Evolutionary conservation across 306 rosid genomes (phyloP).

Genomic region (Acacia melanoxylon): DNA sequence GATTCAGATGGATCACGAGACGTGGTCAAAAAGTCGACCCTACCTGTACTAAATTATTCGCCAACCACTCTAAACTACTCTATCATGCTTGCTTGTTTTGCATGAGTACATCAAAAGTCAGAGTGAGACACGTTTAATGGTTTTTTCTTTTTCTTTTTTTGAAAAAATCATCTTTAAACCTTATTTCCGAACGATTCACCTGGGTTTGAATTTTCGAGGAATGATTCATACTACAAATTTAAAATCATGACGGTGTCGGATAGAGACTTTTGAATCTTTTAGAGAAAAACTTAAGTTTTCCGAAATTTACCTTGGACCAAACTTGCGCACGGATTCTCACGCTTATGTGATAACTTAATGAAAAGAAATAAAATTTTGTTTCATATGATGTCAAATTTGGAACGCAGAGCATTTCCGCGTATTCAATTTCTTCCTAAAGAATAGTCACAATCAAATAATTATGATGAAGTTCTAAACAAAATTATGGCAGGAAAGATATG

Average conservation of each 20-base stretch:
- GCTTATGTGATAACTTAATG: not conserved
- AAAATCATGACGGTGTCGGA: not conserved
- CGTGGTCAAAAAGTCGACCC: constrained; percentile 13
- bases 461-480: not conserved
- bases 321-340: not conserved
- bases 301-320: not conserved
- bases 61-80: constrained; percentile 32
- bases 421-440: not conserved
- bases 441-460: constrained; percentile 13
- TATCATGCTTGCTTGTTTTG: not conserved
- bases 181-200: not conserved
- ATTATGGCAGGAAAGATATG: not conserved
- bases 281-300: not conserved
- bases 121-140: constrained; percentile 22
- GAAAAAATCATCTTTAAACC: too few species aligned
- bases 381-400: constrained; percentile 8
- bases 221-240: not conserved
- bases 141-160: not conserved
- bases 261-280: not conserved
- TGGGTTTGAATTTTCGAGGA: not conserved
- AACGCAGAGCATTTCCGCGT: not conserved
- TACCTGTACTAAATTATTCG: not conserved
- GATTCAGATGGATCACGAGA: not conserved
- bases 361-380: not conserved
- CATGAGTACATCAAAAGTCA: constrained; percentile 23